phyloP scores from a whole-genome alignment of 371 early-diverging fungal species.

The Saksenaea oblongispora region DNA sequence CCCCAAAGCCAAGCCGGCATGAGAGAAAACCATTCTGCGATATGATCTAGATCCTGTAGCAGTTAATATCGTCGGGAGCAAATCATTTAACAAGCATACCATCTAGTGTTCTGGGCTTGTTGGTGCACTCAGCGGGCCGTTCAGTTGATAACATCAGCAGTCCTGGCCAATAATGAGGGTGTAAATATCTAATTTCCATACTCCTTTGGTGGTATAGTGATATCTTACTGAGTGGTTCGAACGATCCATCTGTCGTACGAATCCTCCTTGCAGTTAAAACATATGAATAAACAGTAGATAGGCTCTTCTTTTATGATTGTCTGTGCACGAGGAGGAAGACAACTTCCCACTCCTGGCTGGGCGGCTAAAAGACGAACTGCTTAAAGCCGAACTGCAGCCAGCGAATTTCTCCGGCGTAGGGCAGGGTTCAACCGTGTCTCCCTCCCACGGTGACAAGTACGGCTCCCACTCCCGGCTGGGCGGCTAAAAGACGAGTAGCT shows the following conservation, averaged over 20 bases:
- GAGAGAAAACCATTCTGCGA: constrained; percentile 5
- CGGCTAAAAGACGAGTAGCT: constrained; percentile 3
- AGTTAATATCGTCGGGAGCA: constrained; percentile 1
- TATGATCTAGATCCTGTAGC: not conserved
- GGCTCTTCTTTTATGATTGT: constrained; percentile 4
- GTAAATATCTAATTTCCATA: constrained; percentile 2
- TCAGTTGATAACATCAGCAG: not conserved
- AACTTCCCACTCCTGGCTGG: constrained; percentile 19
- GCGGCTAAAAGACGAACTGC: constrained; percentile 9
- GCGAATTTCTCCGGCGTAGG: constrained; percentile 15
- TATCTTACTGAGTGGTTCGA: constrained; percentile 3
- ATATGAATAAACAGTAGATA: constrained; percentile 3
- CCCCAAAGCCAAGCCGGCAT: constrained; percentile 1
- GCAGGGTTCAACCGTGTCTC: not conserved
- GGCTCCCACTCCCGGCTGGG: constrained; percentile 15
- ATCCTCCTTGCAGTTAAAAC: constrained; percentile 2
- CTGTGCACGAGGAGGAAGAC: constrained; percentile 14
- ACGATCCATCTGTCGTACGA: constrained; percentile 3
- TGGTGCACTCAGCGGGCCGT: not conserved
- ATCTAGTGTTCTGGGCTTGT: constrained; percentile 4
- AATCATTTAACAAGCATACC: constrained; percentile 6
- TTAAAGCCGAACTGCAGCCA: constrained; percentile 8
- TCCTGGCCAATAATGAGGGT: constrained; percentile 4
- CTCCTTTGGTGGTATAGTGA: constrained; percentile 5
- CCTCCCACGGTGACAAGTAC: not conserved